Evolutionary conservation across 495 filamentous ascomycete species (phyloP).

Genomic region (Penicillium verhagenii): DNA sequence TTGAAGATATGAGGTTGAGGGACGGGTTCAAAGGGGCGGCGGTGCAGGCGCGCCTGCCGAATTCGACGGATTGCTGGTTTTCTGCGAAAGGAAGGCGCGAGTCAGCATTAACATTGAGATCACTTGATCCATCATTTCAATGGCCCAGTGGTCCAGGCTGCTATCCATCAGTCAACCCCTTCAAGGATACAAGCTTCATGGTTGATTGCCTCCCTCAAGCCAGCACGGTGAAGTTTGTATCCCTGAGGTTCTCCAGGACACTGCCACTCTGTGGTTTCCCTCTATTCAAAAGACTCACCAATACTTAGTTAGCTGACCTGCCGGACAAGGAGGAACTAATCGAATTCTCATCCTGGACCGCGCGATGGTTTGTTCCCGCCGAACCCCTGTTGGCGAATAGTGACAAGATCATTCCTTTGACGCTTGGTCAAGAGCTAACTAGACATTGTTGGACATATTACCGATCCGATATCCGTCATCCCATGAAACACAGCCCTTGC

Average conservation of each 20-base stretch:
- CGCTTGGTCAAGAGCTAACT: no score
- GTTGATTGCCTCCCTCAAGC: no score
- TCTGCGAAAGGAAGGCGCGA: not conserved
- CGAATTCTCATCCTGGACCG: not conserved
- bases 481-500: not conserved
- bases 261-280: not conserved
- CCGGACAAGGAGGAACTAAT: not conserved
- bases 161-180: no score
- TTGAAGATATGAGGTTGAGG: no score
- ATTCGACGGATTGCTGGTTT: not conserved
- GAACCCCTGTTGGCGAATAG: not conserved
- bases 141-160: not conserved
- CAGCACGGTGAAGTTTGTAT: no score
- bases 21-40: not conserved
- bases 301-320: not conserved
- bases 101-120: not conserved
- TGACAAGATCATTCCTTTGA: not conserved
- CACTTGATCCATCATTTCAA: no score
- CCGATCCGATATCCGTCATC: no score
- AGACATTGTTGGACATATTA: no score
- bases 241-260: not conserved
- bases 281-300: not conserved
- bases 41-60: not conserved
- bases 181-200: not conserved
- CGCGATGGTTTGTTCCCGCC: not conserved